phyloP scores from a whole-genome alignment of 805 yeast species.

The Candida sanyiensis region DNA sequence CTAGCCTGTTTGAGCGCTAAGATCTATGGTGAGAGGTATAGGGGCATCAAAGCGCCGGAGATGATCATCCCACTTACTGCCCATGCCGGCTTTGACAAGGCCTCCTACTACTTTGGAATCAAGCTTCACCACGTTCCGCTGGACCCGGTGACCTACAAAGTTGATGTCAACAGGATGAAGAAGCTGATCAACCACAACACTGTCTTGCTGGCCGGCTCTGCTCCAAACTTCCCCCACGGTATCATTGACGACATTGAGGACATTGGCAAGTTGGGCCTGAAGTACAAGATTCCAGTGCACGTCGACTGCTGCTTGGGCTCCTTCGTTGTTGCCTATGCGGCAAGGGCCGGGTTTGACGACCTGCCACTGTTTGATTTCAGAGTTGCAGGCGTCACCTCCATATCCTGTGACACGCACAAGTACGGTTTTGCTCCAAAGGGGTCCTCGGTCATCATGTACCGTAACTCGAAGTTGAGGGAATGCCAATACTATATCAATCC shows the following conservation, averaged over 20 bases:
- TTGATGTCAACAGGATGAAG: conserved; percentile 55
- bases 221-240: conserved; percentile 97
- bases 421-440: conserved; percentile 99
- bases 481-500: conserved; percentile 79
- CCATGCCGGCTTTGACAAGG: conserved; percentile 95
- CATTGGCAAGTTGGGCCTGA: conserved; percentile 52
- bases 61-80: conserved; percentile 84
- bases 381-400: conserved; percentile 90
- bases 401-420: conserved; percentile 98
- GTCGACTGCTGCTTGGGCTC: conserved; percentile 97
- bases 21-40: conserved; percentile 54
- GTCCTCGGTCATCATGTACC: conserved; percentile 86
- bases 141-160: conserved; percentile 62
- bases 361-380: conserved; percentile 69
- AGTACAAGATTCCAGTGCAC: conserved; percentile 75
- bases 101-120: conserved; percentile 85
- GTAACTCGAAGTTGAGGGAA: conserved; percentile 57
- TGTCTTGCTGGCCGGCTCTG: conserved; percentile 82
- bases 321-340: conserved; percentile 76
- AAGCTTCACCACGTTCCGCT: conserved; percentile 75
- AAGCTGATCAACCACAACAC: conserved; percentile 73
- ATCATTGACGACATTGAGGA: conserved; percentile 83
- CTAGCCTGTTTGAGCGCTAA: conserved; percentile 87
- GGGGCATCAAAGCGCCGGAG: conserved; percentile 70
- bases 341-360: conserved; percentile 47